Base-by-base conservation (phyloP, 371 early-diverging fungal species). In the Polyrhizophydium stewartii region DNA sequence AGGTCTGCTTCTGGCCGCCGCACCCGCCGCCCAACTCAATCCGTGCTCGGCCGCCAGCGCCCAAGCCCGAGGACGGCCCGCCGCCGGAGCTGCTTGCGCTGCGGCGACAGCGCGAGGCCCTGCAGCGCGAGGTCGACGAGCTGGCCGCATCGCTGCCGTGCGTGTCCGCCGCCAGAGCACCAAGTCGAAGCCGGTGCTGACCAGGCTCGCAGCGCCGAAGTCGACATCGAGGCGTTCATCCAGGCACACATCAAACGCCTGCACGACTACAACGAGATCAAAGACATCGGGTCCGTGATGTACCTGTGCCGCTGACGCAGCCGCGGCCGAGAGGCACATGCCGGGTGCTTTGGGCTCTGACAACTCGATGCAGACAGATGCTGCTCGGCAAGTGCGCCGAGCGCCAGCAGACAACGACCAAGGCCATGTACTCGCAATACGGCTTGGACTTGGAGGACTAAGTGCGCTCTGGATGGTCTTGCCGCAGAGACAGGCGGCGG, bases 191-290 rank as follows among this genome's bases (percentile, higher is more conserved):
- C n/a, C n/a, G n/a, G n/a, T n/a, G n/a, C n/a, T n/a, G n/a, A n/a
- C n/a, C n/a, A n/a, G n/a, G n/a, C n/a, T n/a, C n/a, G 16, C 28
- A 47, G 49, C 22, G 16, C 3, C 49, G 49, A 47, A 3, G 28
- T 7, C 16, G 40, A 59, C 35, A 40, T 63, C 3, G 67, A 74
- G 22, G 55, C n/a, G 45, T 56, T 65, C 35, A 56, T 68, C 24
- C 60, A 70, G 30, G 66, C 60, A 58, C 75, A 76, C 53, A 81
- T 81, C 31, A 71, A 74, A 32, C 62, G 66, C 28, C 64, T 81
- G 58, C 81, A 81, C 52, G 69, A 65, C 52, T 81, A 81, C 66
- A 81, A 81, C 62, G 80, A 77, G 40, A 73, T 71, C 53, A 81
- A 81, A 53, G 81, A 81, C 49, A 70, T 69, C 7, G 76, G 73